Conservation (phyloP, 805 yeast genomes). For the Hemisphaericaspora nanyangensis region DNA sequence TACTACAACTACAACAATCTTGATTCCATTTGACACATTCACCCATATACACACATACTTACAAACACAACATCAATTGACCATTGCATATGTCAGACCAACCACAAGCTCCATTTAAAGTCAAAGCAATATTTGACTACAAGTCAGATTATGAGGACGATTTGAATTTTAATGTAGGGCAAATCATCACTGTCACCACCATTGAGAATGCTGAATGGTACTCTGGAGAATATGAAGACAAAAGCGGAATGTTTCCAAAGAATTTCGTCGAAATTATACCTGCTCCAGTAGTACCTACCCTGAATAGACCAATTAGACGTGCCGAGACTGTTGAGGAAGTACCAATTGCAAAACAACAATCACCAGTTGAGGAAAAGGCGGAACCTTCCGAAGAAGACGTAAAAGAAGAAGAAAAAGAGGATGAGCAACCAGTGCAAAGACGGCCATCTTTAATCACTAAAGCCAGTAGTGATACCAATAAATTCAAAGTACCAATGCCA, state of each 20-base stretch:
- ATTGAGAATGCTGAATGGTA: slow-evolving; percentile 94
- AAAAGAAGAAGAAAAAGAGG: not conserved
- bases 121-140: slow-evolving; percentile 66
- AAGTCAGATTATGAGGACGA: slow-evolving; percentile 71
- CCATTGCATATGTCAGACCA: slow-evolving; percentile 7
- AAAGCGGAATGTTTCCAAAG: slow-evolving; percentile 82
- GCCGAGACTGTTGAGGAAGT: slow-evolving; percentile 2
- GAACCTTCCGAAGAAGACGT: not conserved
- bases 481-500: slow-evolving; percentile 13
- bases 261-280: slow-evolving; percentile 60
- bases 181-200: slow-evolving; percentile 67
- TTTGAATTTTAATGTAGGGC: slow-evolving; percentile 64
- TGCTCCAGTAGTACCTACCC: slow-evolving; percentile 10
- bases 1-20: too few relatives aligned
- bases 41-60: too few relatives aligned
- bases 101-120: slow-evolving; percentile 52
- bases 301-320: slow-evolving; percentile 5
- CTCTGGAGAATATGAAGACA: slow-evolving; percentile 62
- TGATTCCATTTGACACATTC: too few relatives aligned
- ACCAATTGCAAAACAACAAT: slow-evolving; percentile 5
- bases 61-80: too few relatives aligned
- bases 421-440: not conserved
- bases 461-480: not conserved
- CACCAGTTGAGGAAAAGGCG: not conserved
- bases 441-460: not conserved